Percentiles rank a stretch among this genome's conserved stretches.
Evolutionary conservation across 2,329 filamentous ascomycete species (phyloP).

Genomic region (Fusarium continuum): DNA sequence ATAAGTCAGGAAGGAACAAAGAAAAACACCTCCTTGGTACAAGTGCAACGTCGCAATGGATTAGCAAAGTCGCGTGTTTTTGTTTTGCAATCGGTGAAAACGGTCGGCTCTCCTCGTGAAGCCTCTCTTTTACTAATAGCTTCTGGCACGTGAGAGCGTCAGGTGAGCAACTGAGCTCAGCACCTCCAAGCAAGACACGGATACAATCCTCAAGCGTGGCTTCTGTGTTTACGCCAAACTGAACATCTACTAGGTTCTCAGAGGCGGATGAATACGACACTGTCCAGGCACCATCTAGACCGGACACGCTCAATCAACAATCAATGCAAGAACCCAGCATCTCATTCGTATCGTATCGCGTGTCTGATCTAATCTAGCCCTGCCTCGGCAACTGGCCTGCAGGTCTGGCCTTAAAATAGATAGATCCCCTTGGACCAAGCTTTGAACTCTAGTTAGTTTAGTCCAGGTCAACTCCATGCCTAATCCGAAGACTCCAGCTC

Average conservation of each 20-base stretch:
- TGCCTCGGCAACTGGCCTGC: conserved; percentile 2
- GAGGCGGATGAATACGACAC: not conserved
- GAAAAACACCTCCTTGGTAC: not conserved
- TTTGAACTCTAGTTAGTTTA: not conserved
- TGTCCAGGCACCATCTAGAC: not conserved
- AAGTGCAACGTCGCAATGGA: conserved; percentile 16
- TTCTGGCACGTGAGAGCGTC: conserved; percentile 34
- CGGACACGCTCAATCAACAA: conserved; percentile 1
- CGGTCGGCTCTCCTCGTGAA: not conserved
- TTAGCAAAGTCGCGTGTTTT: conserved; percentile 19
- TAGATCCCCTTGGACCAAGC: conserved; percentile 14
- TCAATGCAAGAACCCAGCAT: not conserved
- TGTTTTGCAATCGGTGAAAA: conserved; percentile 28
- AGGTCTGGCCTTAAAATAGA: conserved; percentile 33
- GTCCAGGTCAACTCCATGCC: not conserved
- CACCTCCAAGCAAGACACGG: too few relatives aligned
- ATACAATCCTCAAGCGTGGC: too few relatives aligned
- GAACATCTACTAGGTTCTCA: not conserved
- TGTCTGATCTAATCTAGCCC: conserved; percentile 24
- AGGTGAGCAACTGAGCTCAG: conserved; percentile 4
- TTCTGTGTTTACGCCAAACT: too few relatives aligned
- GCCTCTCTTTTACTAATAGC: not conserved
- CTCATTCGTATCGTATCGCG: conserved; percentile 1
- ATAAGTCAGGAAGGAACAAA: not conserved
- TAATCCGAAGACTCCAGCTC: not conserved